phyloP scores from a whole-genome alignment of 2,329 filamentous ascomycete genomes.

The Cercospora brassicicola region DNA sequence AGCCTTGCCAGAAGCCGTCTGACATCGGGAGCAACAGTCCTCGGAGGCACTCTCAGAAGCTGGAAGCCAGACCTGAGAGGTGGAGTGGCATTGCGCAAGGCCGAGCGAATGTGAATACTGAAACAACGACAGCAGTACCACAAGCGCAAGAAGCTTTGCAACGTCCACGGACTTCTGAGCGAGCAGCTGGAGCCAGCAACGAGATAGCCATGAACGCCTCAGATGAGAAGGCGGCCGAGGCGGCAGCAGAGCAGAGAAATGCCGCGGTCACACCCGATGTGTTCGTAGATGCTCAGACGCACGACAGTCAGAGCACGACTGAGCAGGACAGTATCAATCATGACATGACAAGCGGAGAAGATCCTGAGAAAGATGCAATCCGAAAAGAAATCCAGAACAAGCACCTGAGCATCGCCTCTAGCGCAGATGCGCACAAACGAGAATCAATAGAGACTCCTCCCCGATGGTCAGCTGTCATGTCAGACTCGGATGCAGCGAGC shows the following conservation, averaged over 20 bases:
- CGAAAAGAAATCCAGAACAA: conserved; percentile 23
- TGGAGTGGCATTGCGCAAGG: conserved; percentile 13
- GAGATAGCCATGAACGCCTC: conserved; percentile 17
- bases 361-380: conserved; percentile 24
- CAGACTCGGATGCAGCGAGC: conserved; percentile 20
- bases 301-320: neutral
- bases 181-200: neutral
- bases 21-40: neutral
- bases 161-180: neutral
- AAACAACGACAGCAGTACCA: neutral
- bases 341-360: neutral
- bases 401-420: conserved; percentile 21
- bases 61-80: conserved; percentile 12
- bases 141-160: neutral
- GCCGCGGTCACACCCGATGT: neutral
- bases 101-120: conserved; percentile 2
- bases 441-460: conserved; percentile 26
- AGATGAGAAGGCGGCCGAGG: conserved; percentile 19
- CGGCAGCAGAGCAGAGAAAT: conserved; percentile 1
- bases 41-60: neutral
- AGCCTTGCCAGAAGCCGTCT: conserved; percentile 6
- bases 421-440: conserved; percentile 20
- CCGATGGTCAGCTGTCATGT: conserved; percentile 23
- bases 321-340: conserved; percentile 1
- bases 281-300: conserved; percentile 1